A percentile compares a stretch with the other conserved stretches of the same genome.
These are phyloP conservation scores for Telopea speciosissima DNA, from an alignment of 177 flowering plant species.

Conservation along the genomic window DNA sequence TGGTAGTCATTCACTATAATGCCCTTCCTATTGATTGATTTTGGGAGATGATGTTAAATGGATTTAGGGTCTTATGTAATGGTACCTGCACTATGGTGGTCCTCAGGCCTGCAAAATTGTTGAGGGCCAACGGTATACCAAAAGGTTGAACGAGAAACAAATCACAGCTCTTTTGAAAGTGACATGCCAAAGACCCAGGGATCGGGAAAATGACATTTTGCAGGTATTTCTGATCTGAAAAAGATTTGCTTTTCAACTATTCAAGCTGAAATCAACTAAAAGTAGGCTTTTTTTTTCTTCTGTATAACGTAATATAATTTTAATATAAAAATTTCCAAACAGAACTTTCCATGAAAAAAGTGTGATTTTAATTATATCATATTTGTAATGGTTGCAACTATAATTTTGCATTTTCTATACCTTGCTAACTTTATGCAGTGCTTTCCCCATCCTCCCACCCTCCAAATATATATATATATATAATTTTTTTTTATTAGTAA, in stretches of 20 bases:
- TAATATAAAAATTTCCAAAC: neutral
- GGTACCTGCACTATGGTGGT: conserved; percentile 10
- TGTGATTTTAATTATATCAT: too few relatives aligned
- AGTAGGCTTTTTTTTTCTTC: neutral
- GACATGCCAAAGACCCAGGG: conserved; percentile 89
- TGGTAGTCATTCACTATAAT: neutral
- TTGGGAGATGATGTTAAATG: neutral
- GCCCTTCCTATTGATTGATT: neutral
- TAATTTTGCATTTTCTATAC: neutral
- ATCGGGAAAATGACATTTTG: conserved; percentile 75
- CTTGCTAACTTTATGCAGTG: neutral
- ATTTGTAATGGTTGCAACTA: too few relatives aligned
- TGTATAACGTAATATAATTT: too few relatives aligned
- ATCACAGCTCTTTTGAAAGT: conserved; percentile 83
- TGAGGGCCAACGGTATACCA: conserved; percentile 84
- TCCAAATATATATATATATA: too few relatives aligned
- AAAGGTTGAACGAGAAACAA: conserved; percentile 86
- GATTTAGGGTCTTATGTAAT: neutral
- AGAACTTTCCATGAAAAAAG: neutral
- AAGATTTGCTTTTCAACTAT: neutral
- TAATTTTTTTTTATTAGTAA: neutral
- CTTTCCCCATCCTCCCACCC: too few relatives aligned
- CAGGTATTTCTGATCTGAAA: conserved; percentile 37
- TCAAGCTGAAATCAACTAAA: neutral
- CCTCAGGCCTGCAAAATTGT: conserved; percentile 92